A percentile compares a stretch with the other conserved stretches of the same genome.
These are phyloP conservation scores for Pseudoscleropodium purum DNA, from an alignment of 225 moss, liverwort and hornwort species.

Conservation along the genomic window DNA sequence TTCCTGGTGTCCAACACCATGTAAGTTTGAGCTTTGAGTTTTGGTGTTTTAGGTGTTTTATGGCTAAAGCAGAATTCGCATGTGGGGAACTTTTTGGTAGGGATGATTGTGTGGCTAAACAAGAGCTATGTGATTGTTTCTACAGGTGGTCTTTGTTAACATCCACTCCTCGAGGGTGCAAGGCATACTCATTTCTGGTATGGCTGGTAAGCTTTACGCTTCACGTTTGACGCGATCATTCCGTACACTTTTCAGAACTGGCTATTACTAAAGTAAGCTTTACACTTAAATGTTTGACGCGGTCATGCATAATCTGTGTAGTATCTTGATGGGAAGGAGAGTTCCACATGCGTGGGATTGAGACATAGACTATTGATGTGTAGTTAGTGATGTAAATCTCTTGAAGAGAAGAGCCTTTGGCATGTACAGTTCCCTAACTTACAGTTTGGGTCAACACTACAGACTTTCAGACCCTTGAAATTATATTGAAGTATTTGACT, in stretches of 20 bases:
- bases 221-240: not conserved
- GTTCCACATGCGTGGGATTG: not conserved
- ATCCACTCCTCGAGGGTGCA: not conserved
- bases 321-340: not conserved
- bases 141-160: slow-evolving; percentile 12
- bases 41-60: not conserved
- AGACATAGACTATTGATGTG: not conserved
- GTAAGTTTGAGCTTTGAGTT: slow-evolving; percentile 9
- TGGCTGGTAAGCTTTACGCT: not conserved
- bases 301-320: not conserved
- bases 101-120: slow-evolving; percentile 5
- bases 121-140: not conserved
- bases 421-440: not conserved
- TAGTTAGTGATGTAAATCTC: not conserved
- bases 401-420: not conserved
- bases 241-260: not conserved
- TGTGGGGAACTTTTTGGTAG: not conserved
- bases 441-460: not conserved
- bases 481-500: not conserved
- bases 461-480: not conserved
- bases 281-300: not conserved
- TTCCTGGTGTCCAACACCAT: not conserved
- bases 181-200: not conserved
- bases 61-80: not conserved
- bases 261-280: slow-evolving; percentile 5